phyloP scores from a whole-genome alignment of 1,284 basidiomycete genomes.

The Peniophora sp. region DNA sequence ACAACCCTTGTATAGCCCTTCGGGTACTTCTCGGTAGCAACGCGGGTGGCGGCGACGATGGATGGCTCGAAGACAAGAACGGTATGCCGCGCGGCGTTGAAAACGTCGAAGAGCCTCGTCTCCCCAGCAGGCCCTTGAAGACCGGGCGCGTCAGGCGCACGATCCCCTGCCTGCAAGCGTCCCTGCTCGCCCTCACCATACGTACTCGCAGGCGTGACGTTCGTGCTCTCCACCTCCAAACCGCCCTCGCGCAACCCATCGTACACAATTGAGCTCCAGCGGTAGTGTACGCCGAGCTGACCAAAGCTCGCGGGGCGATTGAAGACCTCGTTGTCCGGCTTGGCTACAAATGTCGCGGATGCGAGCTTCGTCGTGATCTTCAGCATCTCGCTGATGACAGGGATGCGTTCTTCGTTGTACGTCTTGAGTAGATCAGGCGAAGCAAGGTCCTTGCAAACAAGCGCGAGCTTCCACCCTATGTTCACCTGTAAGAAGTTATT shows the following conservation, averaged over 20 bases:
- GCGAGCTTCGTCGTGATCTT: constrained; percentile 7
- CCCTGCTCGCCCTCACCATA: constrained; percentile 15
- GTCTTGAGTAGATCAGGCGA: constrained; percentile 12
- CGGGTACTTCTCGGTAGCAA: constrained; percentile 17
- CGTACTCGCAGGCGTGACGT: constrained; percentile 11
- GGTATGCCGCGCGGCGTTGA: constrained; percentile 1
- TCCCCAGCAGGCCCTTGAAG: neutral
- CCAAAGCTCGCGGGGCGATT: constrained; percentile 19
- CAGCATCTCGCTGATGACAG: constrained; percentile 18
- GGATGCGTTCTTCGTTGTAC: constrained; percentile 16
- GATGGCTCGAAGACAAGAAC: constrained; percentile 1
- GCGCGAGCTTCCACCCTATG: constrained; percentile 18
- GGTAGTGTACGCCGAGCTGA: constrained; percentile 39
- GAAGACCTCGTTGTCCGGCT: neutral
- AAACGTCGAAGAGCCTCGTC: constrained; percentile 2
- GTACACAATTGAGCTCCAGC: constrained; percentile 35
- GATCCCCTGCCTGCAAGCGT: neutral
- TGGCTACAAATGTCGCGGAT: constrained; percentile 14
- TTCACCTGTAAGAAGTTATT: constrained; percentile 16
- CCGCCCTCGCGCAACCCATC: constrained; percentile 23
- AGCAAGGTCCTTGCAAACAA: constrained; percentile 12
- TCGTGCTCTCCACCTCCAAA: constrained; percentile 8
- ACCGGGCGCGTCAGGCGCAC: constrained; percentile 1
- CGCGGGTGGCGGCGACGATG: neutral
- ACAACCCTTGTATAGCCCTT: constrained; percentile 16